Base-by-base conservation (phyloP, 164 flowering plant genomes). In the Litsea cubeba region DNA sequence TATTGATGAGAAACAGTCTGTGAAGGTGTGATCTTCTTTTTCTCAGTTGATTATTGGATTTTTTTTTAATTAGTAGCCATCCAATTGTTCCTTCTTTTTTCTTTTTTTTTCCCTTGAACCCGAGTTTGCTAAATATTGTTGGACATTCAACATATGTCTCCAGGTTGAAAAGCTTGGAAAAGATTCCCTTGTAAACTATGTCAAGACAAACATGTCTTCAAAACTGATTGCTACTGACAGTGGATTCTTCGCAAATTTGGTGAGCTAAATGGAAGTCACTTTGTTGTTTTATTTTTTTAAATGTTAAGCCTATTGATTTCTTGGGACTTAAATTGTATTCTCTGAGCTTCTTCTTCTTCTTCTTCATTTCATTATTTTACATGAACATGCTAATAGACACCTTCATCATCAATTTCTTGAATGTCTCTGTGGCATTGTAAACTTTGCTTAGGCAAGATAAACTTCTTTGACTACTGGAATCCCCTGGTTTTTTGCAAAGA, bases 121-220 rank as follows among this genome's bases (percentile, higher is more conserved):
- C 2, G 49, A 28, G 26, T 20, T 35, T 17, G 24, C 70, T 35
- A 14, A 35, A 20, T 68, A 24, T 22, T 15, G 5, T 12, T 50
- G 62, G 11, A 57, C 67, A 63, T 64, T n/a, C 6, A 15, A 66
- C 20, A n/a, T 74, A 62, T 75, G 28, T 72, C 17, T 63, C 5
- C 79, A 96, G 99, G 99, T 91, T 85, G 99, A 94, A 65, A 96
- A 90, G 83, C 93, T 96, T 70, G 98, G 97, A 58, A 96, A 88
- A 81, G 92, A 91, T 77, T 89, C 91, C 32, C 88, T 96, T 71
- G 62, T 94, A 20, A 96, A 94, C 74, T 92, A 94, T 88, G 99
- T 98, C 73, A 96, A 91, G 90, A 96, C 99, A 60, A 87, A 97
- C 89, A 96, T 96, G 97, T 96, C 99, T 17, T 96, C 99, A 50